These are phyloP conservation scores for Nicotiana obtusifolia DNA, from an alignment of 257 asterid genomes.

Conservation along the genomic window DNA sequence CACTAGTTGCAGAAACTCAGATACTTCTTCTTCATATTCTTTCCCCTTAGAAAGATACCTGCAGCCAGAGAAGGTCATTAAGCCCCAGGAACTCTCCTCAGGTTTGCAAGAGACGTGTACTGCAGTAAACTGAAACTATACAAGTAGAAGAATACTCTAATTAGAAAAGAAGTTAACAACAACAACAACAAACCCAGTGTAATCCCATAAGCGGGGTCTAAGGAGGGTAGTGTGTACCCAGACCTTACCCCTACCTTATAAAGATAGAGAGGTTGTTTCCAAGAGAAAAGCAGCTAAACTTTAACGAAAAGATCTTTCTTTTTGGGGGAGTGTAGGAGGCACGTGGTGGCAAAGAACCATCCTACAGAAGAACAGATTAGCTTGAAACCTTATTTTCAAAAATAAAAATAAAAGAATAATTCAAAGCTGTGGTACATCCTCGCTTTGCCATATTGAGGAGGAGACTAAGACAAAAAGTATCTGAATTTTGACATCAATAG, in stretches of 20 bases:
- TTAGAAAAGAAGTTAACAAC: neutral
- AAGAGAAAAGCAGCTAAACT: neutral
- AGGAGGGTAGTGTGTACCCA: too few relatives aligned
- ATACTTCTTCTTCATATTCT: conserved; percentile 41
- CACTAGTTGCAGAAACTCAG: conserved; percentile 79
- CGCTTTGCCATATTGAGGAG: neutral
- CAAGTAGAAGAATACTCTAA: neutral
- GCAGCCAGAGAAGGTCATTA: conserved; percentile 9
- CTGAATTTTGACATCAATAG: neutral
- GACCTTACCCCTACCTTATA: too few relatives aligned
- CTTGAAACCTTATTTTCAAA: neutral
- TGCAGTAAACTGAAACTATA: neutral
- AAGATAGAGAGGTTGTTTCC: too few relatives aligned
- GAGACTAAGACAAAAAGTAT: neutral
- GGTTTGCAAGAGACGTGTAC: neutral
- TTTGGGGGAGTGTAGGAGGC: neutral
- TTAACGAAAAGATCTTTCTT: neutral
- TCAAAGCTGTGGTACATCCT: neutral
- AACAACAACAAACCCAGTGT: too few relatives aligned
- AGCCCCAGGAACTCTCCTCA: neutral
- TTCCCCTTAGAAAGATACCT: conserved; percentile 71
- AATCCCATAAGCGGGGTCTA: too few relatives aligned
- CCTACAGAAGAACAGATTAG: neutral
- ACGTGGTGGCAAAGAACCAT: neutral
- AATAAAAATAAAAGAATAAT: neutral